phyloP scores from a whole-genome alignment of 2,329 filamentous ascomycete species.

The Drechmeria coniospora region DNA sequence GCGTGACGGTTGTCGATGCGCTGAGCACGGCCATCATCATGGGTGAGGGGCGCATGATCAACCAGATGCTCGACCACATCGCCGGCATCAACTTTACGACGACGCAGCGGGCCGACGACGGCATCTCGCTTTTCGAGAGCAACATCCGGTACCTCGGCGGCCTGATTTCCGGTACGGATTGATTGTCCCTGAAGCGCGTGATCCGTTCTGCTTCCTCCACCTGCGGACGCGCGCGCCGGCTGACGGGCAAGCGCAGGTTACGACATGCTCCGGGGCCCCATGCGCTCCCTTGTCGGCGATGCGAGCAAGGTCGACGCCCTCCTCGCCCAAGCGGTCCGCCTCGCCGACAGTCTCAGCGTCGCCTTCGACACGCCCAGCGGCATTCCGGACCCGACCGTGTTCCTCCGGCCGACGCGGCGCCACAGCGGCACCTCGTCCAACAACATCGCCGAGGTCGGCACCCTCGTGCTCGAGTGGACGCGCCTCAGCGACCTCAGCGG shows the following conservation, averaged over 20 bases:
- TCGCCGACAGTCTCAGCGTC: constrained; percentile 60
- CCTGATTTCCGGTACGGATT: constrained; percentile 49
- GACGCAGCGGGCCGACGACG: constrained; percentile 26
- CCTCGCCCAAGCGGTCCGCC: constrained; percentile 48
- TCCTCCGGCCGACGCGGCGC: constrained; percentile 35
- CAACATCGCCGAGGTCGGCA: constrained; percentile 62
- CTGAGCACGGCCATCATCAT: constrained; percentile 69
- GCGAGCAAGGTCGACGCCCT: constrained; percentile 38
- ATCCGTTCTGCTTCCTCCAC: neutral
- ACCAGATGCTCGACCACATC: constrained; percentile 56
- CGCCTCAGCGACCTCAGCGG: constrained; percentile 62
- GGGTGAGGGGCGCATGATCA: constrained; percentile 50
- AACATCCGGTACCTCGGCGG: constrained; percentile 80
- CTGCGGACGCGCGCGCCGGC: neutral
- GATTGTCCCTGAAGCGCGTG: neutral
- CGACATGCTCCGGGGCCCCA: constrained; percentile 56
- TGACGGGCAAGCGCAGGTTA: constrained; percentile 30
- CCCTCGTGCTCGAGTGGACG: constrained; percentile 72
- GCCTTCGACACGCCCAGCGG: constrained; percentile 66
- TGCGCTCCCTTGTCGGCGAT: constrained; percentile 30
- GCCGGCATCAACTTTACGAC: constrained; percentile 54
- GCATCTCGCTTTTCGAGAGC: constrained; percentile 73
- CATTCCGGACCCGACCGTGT: constrained; percentile 55
- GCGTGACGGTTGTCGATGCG: constrained; percentile 67
- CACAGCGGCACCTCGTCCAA: constrained; percentile 41